phyloP scores from a whole-genome alignment of 345 rosid species.

The Brassica cretica region DNA sequence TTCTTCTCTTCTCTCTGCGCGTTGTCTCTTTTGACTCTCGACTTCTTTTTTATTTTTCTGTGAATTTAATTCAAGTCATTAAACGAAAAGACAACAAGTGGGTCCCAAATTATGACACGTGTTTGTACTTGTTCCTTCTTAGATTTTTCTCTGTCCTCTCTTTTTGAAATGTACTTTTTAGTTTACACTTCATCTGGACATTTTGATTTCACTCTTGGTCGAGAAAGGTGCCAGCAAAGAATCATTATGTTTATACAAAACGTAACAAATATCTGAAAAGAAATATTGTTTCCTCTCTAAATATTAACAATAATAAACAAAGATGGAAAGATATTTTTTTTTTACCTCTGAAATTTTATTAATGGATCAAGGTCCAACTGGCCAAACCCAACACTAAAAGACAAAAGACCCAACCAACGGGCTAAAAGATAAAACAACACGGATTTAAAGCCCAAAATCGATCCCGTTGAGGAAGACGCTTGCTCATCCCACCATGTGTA shows the following conservation, averaged over 20 bases:
- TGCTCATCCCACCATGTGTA: too few relatives aligned
- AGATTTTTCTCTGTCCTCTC: not conserved
- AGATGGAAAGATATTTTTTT: not conserved
- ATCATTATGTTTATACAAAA: not conserved
- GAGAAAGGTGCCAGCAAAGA: not conserved
- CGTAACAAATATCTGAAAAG: not conserved
- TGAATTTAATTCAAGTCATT: slow-evolving; percentile 1
- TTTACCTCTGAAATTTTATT: too few relatives aligned
- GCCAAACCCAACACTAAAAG: too few relatives aligned
- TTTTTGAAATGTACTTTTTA: not conserved
- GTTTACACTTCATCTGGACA: slow-evolving; percentile 36
- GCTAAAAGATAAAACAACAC: too few relatives aligned
- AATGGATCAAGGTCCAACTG: too few relatives aligned
- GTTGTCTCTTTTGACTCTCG: slow-evolving; percentile 32
- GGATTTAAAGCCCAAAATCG: too few relatives aligned
- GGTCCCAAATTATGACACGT: slow-evolving; percentile 29
- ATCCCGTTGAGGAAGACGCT: too few relatives aligned
- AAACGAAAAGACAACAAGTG: slow-evolving; percentile 6
- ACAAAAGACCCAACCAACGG: too few relatives aligned
- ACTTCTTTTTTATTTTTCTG: not conserved
- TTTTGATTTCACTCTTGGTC: not conserved
- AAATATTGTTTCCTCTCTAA: not conserved
- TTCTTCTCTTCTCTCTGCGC: slow-evolving; percentile 21
- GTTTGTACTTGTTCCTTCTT: slow-evolving; percentile 16
- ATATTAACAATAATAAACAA: not conserved